Evolutionary conservation across 2,329 filamentous ascomycete species (phyloP), one percentile per base, ranked within the genome.

Genomic region (Aspergillus brasiliensis): DNA sequence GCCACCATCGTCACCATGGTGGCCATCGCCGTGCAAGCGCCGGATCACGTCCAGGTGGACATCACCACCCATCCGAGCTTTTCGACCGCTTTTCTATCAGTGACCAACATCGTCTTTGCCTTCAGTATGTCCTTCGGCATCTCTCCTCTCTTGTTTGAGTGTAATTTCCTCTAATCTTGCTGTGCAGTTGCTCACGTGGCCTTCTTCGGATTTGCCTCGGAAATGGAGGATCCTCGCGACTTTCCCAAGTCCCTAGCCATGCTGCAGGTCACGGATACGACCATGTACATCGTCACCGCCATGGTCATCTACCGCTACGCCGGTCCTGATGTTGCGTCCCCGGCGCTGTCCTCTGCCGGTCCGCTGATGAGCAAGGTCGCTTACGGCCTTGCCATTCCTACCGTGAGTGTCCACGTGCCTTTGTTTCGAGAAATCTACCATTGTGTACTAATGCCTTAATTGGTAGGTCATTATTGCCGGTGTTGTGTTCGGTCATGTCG

Each of bases 61-160:
- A 71, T 73, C 15, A 74, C 76, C 4, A 73, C 72, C 10, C 64
- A 78, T 2, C 68, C 83, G 2, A 76, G 71, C 28, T 81, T 89
- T 59, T 76, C 79, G 27, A 78, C 83, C 19, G 85, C 79, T 11
- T 88, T 89, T 69, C 79, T 86, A 48, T 82, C 85, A 11, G 81
- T 88, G 57, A 82, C 80, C 67, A 90, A 90, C 76, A 91, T 91
- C 60, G 81, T 90, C 59, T 86, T 91, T 60, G 88, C 89, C 58
- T 91, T 88, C 77, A 80, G 86, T 72, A 67, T 17, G 68, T 8
- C 11, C n/a, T 7, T 1, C 2, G 8, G 6, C 3, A 15, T 15
- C 1, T 31, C 8, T 5, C 7, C 13, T 11, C 3, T 8, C 5
- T 31, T 2, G 7, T 8, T 21, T 8, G 4, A 23, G 31, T 11